Conservation (phyloP, 2,329 filamentous ascomycete genomes). For the Paraphaeosphaeria minitans region DNA sequence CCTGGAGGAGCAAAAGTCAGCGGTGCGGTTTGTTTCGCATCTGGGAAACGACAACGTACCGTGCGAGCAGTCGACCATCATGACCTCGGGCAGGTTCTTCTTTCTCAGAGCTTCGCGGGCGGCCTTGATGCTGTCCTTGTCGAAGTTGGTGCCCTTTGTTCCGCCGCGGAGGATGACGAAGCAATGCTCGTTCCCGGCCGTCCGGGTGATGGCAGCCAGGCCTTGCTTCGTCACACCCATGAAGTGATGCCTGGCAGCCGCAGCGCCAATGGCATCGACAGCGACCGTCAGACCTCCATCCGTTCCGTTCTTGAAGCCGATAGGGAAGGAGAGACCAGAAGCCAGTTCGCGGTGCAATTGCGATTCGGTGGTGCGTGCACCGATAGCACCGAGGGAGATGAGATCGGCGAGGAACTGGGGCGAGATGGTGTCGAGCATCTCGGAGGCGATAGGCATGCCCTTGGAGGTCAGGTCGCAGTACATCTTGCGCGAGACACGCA, state of each 20-base stretch:
- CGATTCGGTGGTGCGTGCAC: constrained; percentile 93
- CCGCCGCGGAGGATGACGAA: constrained; percentile 96
- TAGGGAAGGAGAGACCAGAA: constrained; percentile 92
- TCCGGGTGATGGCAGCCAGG: constrained; percentile 91
- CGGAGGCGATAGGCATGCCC: constrained; percentile 93
- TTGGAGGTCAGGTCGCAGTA: constrained; percentile 86
- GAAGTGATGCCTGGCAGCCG: constrained; percentile 89
- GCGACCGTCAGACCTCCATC: constrained; percentile 89
- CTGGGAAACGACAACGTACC: constrained; percentile 58
- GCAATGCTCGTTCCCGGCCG: constrained; percentile 92
- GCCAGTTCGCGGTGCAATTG: constrained; percentile 96
- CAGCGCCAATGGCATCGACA: constrained; percentile 88
- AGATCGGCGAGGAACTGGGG: constrained; percentile 97
- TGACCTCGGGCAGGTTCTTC: constrained; percentile 83
- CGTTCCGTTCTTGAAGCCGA: constrained; percentile 99
- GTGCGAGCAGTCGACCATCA: constrained; percentile 99
- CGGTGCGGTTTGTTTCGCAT: background rate
- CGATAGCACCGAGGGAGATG: constrained; percentile 93
- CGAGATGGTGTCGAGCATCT: constrained; percentile 99
- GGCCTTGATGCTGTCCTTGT: constrained; percentile 78
- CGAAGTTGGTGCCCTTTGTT: constrained; percentile 90
- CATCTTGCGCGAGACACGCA: constrained; percentile 88
- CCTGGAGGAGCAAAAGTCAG: constrained; percentile 61
- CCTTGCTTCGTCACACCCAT: constrained; percentile 98
- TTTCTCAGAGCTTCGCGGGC: constrained; percentile 78